Evolutionary conservation across 306 rosid species (phyloP), one percentile per base, ranked within the genome.

Genomic region (Cucurbita argyrosperma): DNA sequence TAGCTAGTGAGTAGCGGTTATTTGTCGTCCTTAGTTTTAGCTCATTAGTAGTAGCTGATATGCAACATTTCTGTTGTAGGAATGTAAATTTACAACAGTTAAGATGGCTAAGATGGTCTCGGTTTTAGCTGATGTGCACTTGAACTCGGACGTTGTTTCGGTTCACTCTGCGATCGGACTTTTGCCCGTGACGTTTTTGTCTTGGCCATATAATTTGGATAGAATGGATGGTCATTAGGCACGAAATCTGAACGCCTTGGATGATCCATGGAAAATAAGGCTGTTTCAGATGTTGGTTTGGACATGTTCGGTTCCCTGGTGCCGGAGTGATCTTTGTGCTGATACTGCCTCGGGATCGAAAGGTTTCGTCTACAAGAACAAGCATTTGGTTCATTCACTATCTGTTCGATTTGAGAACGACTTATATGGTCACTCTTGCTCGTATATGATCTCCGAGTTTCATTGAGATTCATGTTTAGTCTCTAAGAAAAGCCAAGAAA

Each of bases 141-240:
- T 35, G 53, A 23, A 55, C 61, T 79, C 4, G 98, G 96, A 60
- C 98, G 72, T 76, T 89, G 92, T 82, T 79, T 94, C 16, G 96
- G 99, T 77, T 89, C 97, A 75, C 99, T 94, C 70, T 82, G 88
- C 42, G 95, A 89, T 79, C 97, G 83, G 23, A 79, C 75, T 83
- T 91, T 91, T 7, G 95, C 97, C 82, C 61, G 85, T 0, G 98
- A 90, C 47, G 96, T 87, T 72, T 86, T 76, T 14, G 98, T 90
- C 53, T 84, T 90, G 72, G 82, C 83, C 95, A 89, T 89, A 84
- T 85, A 87, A 83, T 72, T 88, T 69, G 97, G 88, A 74, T 82
- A 75, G 76, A 80, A 62, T 75, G 85, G 74, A 67, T 80, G 76
- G 37, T 77, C 82, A 63, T 76, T 37, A 58, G 64, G 73, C 4